Evolutionary conservation across 1,139 yeast genomes (phyloP).

Genomic region (Blastobotrys elegans): DNA sequence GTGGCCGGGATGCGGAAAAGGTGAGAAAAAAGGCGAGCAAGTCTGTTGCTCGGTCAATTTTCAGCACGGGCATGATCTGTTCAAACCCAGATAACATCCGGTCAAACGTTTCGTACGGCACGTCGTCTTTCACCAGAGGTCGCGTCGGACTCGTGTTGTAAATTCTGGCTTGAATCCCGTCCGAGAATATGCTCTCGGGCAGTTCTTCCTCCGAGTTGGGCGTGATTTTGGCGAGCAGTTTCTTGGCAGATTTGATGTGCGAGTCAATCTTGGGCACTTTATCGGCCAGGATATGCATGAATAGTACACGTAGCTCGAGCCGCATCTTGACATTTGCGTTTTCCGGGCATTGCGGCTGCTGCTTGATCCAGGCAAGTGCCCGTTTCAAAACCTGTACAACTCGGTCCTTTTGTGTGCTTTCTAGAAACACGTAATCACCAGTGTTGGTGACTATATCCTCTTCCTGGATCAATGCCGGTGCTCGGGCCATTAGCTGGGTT

Average conservation of each 20-base stretch:
- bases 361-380: conserved; percentile 21
- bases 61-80: conserved; percentile 17
- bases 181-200: conserved; percentile 18
- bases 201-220: conserved; percentile 5
- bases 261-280: conserved; percentile 21
- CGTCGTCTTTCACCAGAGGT: conserved; percentile 20
- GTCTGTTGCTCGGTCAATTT: conserved; percentile 25
- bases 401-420: conserved; percentile 19
- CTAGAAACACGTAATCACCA: conserved; percentile 25
- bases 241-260: conserved; percentile 6
- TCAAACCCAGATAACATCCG: conserved; percentile 22
- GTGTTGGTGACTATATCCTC: conserved; percentile 30
- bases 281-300: conserved; percentile 22
- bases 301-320: conserved; percentile 20
- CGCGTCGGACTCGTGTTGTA: conserved; percentile 30
- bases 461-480: conserved; percentile 26
- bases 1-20: conserved; percentile 23
- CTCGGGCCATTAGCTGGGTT: conserved; percentile 19
- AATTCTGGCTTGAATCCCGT: conserved; percentile 30
- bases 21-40: conserved; percentile 30
- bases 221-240: conserved; percentile 1
- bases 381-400: conserved; percentile 22
- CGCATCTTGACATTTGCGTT: conserved; percentile 16
- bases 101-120: conserved; percentile 24
- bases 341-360: conserved; percentile 16